Base-by-base conservation (phyloP, 371 early-diverging fungal genomes). In the Mucor velutinosus region DNA sequence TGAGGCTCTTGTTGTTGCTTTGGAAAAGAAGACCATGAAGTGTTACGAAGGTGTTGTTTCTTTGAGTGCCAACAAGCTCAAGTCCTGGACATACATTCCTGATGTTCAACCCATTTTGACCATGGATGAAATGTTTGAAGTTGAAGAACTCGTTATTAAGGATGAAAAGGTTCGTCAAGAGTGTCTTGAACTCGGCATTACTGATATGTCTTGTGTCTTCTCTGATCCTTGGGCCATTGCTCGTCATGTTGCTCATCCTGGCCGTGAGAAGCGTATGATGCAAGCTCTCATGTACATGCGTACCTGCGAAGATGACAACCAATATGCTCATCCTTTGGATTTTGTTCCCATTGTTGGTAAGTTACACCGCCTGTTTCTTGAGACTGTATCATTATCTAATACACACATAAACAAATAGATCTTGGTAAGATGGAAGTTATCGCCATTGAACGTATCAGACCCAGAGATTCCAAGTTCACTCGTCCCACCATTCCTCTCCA, bases 201-300 rank as follows among this genome's bases (percentile, higher is more conserved):
- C 70, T 10, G 84, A 84, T 51, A 84, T 84, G 82, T 78, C 79
- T 4, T 62, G 56, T 14, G 82, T 84, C 3, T 81, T 80, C 58
- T 47, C 62, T 35, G 84, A 84, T 69, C 84, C 84, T 62, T 84
- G 84, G 84, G 84, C 82, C 53, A 80, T 81, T 72, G 83, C 79
- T 70, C 79, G 80, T 15, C 83, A 83, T 57, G 66, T 79, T 58
- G 45, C 68, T 57, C 70, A 82, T 64, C 74, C 72, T 56, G 84
- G 82, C 23, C 80, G 78, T 41, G 71, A 64, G 17, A 76, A 71
- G 58, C 80, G 84, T 64, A 47, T 84, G 62, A 79, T 81, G 80
- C 81, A 81, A 67, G 84, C 80, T 43, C 64, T 84, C n/a, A 80
- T 84, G 80, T 84, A 84, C 45, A 79, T 78, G 76, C 84, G 84